These are phyloP conservation scores for Vigna unguiculata DNA, from an alignment of 306 rosid genomes.

Conservation along the genomic window DNA sequence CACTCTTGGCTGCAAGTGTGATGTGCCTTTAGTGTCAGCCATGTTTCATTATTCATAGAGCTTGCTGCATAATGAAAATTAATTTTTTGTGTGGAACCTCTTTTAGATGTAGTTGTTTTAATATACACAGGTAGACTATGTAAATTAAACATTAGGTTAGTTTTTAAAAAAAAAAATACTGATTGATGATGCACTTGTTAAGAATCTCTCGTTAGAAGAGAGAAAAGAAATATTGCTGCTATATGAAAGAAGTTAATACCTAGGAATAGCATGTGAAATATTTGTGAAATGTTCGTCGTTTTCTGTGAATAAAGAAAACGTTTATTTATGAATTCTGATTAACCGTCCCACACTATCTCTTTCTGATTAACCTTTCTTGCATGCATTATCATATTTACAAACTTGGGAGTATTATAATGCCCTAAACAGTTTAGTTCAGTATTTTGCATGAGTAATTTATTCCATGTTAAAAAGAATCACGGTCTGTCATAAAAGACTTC, in stretches of 20 bases:
- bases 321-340: neutral
- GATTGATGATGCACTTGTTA: neutral
- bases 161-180: neutral
- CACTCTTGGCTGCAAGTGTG: neutral
- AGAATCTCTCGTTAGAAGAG: conserved; percentile 26
- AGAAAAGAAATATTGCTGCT: neutral
- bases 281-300: neutral
- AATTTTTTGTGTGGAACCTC: neutral
- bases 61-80: neutral
- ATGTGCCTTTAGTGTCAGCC: neutral
- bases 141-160: conserved; percentile 2
- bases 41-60: neutral
- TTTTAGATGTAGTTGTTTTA: neutral
- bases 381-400: neutral
- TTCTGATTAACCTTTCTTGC: neutral
- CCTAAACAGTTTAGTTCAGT: too few relatives aligned
- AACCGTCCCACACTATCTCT: neutral
- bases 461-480: too few relatives aligned
- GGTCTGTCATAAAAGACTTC: too few relatives aligned
- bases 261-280: conserved; percentile 29
- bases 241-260: neutral
- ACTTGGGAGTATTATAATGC: too few relatives aligned
- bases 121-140: neutral
- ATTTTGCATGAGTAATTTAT: too few relatives aligned
- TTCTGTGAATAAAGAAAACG: conserved; percentile 20